Evolutionary conservation across 805 yeast genomes (phyloP), one percentile per base, ranked within the genome.

Genomic region (Tetrapisispora taiwanensis): DNA sequence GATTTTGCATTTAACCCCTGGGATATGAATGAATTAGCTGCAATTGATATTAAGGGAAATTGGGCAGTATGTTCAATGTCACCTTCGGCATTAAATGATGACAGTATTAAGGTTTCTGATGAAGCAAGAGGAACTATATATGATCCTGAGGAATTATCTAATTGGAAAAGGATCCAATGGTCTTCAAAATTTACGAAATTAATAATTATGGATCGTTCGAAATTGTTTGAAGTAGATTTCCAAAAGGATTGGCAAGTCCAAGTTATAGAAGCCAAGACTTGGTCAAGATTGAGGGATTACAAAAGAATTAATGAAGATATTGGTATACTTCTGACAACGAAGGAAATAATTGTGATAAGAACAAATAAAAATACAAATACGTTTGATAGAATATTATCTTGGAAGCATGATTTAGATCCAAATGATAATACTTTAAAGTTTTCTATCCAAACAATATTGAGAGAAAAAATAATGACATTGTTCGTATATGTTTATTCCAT

Each of bases 321-420:
- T 46, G 63, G 72, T 3, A 70, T 82, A 34, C 52, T 84, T 6
- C 62, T 87, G 24, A 84, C 95, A 0, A 72, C 87, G 0, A 75
- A 72, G 45, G 89, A 84, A 52, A 42, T 88, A 7, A 71, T 77
- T 0, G 65, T 88, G 70, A 52, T 81, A 17, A 66, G 61, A 17
- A 48, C 66, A 12, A 48, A 42, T 30, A 56, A 57, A 15, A 43
- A 50, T 14, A 61, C 63, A 1, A 54, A 49, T 8, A 59, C 62
- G 3, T 55, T 76, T n/a, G 62, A 62, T 27, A 69, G 83, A 46
- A 47, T 75, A 2, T 53, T 86, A 1, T 74, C 89, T 0, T 84
- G 94, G 89, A 81, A 79, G 48, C 95, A 87, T 59, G 74, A 65
- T 47, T 60, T 83, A 19, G 71, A 72, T 36, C 68, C 73, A 7